These are phyloP conservation scores for Aspergillus piperis DNA, from an alignment of 2,329 filamentous ascomycete genomes.

Conservation along the genomic window DNA sequence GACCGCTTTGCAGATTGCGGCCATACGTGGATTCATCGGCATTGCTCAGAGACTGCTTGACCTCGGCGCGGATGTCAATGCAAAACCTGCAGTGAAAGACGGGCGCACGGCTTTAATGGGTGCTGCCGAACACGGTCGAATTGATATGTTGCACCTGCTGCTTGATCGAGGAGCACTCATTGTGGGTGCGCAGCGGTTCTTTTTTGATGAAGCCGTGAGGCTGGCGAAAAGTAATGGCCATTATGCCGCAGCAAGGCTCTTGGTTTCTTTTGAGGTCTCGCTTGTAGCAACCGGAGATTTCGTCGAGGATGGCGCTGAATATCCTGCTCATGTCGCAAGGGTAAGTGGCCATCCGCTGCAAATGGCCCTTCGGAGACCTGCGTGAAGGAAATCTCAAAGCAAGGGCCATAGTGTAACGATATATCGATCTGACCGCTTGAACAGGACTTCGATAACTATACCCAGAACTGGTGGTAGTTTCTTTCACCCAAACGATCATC, in stretches of 20 bases:
- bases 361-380: too few relatives aligned
- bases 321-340: rapidly evolving
- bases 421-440: too few relatives aligned
- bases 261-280: conserved; percentile 6
- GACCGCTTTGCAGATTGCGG: conserved; percentile 32
- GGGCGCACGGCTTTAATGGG: conserved; percentile 32
- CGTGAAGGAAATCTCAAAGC: too few relatives aligned
- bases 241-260: conserved; percentile 16
- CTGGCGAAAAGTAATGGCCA: conserved; percentile 21
- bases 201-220: conserved; percentile 18
- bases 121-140: conserved; percentile 30
- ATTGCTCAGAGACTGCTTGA: conserved; percentile 24
- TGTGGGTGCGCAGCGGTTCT: conserved; percentile 8
- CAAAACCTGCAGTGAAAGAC: conserved; percentile 12
- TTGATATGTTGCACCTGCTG: conserved; percentile 33
- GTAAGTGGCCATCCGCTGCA: too few relatives aligned
- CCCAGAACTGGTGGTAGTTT: too few relatives aligned
- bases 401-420: too few relatives aligned
- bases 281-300: too few relatives aligned
- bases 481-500: too few relatives aligned
- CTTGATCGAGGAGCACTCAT: conserved; percentile 25
- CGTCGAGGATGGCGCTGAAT: too few relatives aligned
- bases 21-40: conserved; percentile 26
- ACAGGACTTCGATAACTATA: too few relatives aligned
- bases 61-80: conserved; percentile 25